phyloP scores from a whole-genome alignment of 148 eudicot species.

The Cornus controversa region DNA sequence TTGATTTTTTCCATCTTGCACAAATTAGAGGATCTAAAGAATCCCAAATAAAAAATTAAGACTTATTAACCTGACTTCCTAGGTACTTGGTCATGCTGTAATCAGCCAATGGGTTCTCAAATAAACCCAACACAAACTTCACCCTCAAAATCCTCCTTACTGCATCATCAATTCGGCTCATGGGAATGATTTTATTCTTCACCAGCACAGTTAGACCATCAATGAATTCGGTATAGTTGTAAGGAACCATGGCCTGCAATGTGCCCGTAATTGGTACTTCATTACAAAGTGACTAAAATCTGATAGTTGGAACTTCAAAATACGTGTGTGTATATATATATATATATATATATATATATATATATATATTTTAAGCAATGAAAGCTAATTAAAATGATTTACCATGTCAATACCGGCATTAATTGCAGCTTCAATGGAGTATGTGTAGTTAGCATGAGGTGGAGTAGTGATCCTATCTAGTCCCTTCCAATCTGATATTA shows the following conservation, averaged over 20 bases:
- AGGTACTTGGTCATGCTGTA: slow-evolving; percentile 45
- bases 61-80: slow-evolving; percentile 43
- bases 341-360: no score
- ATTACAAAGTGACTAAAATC: no score
- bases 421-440: slow-evolving; percentile 58
- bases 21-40: no score
- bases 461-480: slow-evolving; percentile 71
- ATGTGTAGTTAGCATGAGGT: slow-evolving; percentile 63
- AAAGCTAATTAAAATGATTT: no score
- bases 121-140: slow-evolving; percentile 60
- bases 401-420: slow-evolving; percentile 93
- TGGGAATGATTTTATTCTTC: slow-evolving; percentile 40
- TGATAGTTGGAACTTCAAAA: no score
- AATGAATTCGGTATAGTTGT: slow-evolving; percentile 45
- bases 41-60: neutral
- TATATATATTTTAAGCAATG: no score
- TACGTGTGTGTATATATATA: no score
- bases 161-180: slow-evolving; percentile 64
- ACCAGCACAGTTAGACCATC: slow-evolving; percentile 40
- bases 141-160: slow-evolving; percentile 59
- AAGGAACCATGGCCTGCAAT: slow-evolving; percentile 59
- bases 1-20: no score
- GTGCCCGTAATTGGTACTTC: no score
- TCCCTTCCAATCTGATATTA: slow-evolving; percentile 78
- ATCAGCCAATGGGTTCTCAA: slow-evolving; percentile 59